Base-by-base conservation (phyloP, 305 asterid genomes). In the Rubia peregrina region DNA sequence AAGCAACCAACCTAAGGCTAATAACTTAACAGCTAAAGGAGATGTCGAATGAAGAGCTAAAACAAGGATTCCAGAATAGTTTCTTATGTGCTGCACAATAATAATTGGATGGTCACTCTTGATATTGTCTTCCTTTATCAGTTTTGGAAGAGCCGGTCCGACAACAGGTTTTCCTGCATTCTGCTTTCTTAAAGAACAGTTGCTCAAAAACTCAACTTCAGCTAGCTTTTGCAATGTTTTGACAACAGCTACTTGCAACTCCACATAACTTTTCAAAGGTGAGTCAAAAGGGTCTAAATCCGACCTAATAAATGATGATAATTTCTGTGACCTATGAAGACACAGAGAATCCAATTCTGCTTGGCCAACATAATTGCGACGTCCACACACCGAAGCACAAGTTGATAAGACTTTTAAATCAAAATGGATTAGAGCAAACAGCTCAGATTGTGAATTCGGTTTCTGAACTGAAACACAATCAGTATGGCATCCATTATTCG, bases 1-100 rank as follows among this genome's bases (percentile, higher is more conserved):
- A 68, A 77, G 78, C 61, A 91, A 80, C 99, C 99, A 95, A 70
- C 79, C 84, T 56, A 95, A 81, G 72, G 95, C 95, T 82, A 86
- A 93, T 61, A 89, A 70, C 83, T 90, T 95, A 80, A 91, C 89
- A 66, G 89, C 89, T 76, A 91, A 81, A 42, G 99, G 95, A 79
- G 98, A 83, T 79, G 83, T 77, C 76, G 21, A 61, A 62, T 81
- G 84, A 74, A 95, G 95, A 78, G 98, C 91, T 81, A 75, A 88
- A 62, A 83, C 80, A 72, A 95, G 88, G 72, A 90, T 80, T 55
- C 57, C 69, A 21, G 83, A 73, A 80, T 86, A 90, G 83, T 83
- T 87, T 82, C 80, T 86, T 79, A 95, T 81, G 79, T 84, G 83
- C 75, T 86, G 86, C 71, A 83, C 79, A 80, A 91, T 79, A 68